phyloP scores from a whole-genome alignment of 2,329 filamentous ascomycete genomes.

The Colletotrichum sp. region DNA sequence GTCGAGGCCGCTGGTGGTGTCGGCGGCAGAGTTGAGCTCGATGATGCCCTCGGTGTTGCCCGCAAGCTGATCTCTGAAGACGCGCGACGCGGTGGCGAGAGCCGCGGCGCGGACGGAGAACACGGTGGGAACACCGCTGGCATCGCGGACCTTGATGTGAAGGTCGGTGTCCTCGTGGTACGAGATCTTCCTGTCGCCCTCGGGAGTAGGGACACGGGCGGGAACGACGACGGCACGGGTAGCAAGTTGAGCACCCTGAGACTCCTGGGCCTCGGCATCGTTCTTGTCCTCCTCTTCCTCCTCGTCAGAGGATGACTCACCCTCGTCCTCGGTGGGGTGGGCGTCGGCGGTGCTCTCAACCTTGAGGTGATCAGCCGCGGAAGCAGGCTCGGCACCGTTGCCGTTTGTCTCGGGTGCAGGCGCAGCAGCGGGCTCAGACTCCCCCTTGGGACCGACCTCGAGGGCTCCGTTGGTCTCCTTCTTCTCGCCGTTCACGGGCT shows the following conservation, averaged over 20 bases:
- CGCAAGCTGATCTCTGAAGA: constrained; percentile 10
- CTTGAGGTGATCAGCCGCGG: not conserved
- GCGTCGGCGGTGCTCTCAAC: not conserved
- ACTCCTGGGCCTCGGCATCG: not conserved
- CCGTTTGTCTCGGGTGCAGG: not conserved
- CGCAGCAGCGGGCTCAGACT: not conserved
- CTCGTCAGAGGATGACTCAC: constrained; percentile 11
- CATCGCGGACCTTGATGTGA: constrained; percentile 11
- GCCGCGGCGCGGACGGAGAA: constrained; percentile 12
- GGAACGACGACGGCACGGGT: constrained; percentile 13
- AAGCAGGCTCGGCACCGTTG: not conserved
- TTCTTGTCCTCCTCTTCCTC: constrained; percentile 10
- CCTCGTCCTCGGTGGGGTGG: constrained; percentile 3
- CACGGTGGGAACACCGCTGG: not conserved
- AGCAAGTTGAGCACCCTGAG: constrained; percentile 13
- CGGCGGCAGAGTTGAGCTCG: constrained; percentile 9
- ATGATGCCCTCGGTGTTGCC: not conserved
- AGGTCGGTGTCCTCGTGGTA: constrained; percentile 17
- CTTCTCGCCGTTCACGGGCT: not conserved
- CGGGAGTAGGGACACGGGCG: constrained; percentile 3
- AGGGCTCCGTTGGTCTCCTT: not conserved
- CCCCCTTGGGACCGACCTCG: not conserved
- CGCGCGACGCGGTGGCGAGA: constrained; percentile 8
- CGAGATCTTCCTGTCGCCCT: constrained; percentile 5
- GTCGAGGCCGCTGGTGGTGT: constrained; percentile 8